phyloP scores from a whole-genome alignment of 1,284 basidiomycete species.

The Cryptococcus neoformans region DNA sequence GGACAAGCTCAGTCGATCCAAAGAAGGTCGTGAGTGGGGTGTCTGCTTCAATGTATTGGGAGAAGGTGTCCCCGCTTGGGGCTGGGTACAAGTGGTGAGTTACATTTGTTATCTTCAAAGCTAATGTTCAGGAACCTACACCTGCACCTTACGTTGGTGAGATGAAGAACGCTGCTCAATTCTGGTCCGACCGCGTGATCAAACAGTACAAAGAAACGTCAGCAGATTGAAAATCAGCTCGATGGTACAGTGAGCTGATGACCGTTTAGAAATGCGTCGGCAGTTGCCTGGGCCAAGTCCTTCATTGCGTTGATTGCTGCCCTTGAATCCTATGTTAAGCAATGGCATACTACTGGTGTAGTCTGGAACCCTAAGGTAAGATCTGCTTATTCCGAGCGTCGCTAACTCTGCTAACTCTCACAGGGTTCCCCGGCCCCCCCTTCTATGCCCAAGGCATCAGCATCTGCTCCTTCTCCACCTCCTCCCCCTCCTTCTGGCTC shows the following conservation, averaged over 20 bases:
- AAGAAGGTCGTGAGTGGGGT: slow-evolving; percentile 71
- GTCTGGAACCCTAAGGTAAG: slow-evolving; percentile 82
- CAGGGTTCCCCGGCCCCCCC: slow-evolving; percentile 64
- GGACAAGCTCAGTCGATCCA: slow-evolving; percentile 67
- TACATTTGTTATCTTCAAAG: not conserved
- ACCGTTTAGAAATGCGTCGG: slow-evolving; percentile 69
- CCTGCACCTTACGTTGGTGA: slow-evolving; percentile 81
- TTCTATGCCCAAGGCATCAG: slow-evolving; percentile 52
- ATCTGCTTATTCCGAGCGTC: not conserved
- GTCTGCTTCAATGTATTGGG: slow-evolving; percentile 76
- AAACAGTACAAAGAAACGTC: slow-evolving; percentile 92
- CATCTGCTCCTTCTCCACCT: slow-evolving; percentile 54
- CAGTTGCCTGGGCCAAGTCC: slow-evolving; percentile 81
- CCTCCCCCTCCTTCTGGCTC: slow-evolving; percentile 57
- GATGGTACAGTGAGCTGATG: not conserved
- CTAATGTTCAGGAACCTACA: slow-evolving; percentile 61
- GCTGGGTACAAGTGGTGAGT: slow-evolving; percentile 83
- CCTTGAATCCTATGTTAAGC: slow-evolving; percentile 76
- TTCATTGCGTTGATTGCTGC: slow-evolving; percentile 73
- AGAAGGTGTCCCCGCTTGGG: slow-evolving; percentile 79
- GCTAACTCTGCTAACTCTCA: no score
- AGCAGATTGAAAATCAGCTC: slow-evolving; percentile 31
- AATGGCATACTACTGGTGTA: slow-evolving; percentile 84
- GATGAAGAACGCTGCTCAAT: slow-evolving; percentile 82
- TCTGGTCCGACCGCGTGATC: slow-evolving; percentile 87